A percentile compares a stretch with the other conserved stretches of the same genome.
Evolutionary conservation across 768 basidiomycete genomes (phyloP).

Genomic region (Kwoniella europaea): DNA sequence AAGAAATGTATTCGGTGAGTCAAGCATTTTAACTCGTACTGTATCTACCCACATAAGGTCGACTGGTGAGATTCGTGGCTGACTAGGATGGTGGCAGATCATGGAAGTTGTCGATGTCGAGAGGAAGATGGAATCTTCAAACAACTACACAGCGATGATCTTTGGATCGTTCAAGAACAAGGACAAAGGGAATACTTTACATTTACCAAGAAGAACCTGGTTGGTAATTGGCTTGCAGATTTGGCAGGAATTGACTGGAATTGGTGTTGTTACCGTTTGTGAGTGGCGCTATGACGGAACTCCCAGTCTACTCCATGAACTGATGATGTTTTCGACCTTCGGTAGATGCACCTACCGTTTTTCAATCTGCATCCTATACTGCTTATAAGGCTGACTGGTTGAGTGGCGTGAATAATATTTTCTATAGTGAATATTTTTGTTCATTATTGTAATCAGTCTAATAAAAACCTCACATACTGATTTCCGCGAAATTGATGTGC

Average conservation of each 20-base stretch:
- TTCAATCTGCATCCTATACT: slow-evolving; percentile 36
- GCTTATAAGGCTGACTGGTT: slow-evolving; percentile 35
- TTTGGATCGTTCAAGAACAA: slow-evolving; percentile 10
- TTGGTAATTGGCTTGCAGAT: slow-evolving; percentile 42
- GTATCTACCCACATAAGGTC: background rate
- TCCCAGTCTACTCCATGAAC: background rate
- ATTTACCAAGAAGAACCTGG: slow-evolving; percentile 26
- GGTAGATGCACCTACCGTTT: slow-evolving; percentile 32
- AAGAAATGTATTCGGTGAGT: slow-evolving; percentile 33
- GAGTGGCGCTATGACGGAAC: background rate
- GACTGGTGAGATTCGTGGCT: background rate
- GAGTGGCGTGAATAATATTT: slow-evolving; percentile 38
- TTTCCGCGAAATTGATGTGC: background rate
- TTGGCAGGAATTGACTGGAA: slow-evolving; percentile 40
- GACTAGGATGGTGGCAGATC: slow-evolving; percentile 21
- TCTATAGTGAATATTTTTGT: slow-evolving; percentile 28
- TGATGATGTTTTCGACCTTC: background rate
- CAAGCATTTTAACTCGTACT: too few species aligned
- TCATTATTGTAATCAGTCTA: background rate
- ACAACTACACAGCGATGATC: slow-evolving; percentile 30
- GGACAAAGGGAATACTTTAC: background rate
- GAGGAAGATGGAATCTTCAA: slow-evolving; percentile 12
- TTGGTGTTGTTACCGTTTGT: slow-evolving; percentile 31
- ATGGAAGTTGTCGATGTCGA: slow-evolving; percentile 40
- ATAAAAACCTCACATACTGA: too few species aligned